phyloP scores from a whole-genome alignment of 148 eudicot species.

The Fagopyrum esculentum region DNA sequence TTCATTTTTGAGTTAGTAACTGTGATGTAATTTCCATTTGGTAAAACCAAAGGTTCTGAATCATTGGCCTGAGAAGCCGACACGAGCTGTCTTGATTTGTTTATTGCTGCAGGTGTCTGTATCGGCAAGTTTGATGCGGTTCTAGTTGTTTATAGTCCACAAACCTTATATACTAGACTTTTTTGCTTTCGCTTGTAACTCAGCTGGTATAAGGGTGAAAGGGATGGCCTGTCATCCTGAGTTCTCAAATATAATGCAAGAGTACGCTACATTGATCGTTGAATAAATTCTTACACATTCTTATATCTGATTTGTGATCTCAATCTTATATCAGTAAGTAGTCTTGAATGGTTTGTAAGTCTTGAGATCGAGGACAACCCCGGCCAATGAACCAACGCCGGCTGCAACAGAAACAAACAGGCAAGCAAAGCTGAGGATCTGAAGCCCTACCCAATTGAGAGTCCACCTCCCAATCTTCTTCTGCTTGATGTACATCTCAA shows the following conservation, averaged over 20 bases:
- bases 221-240: no score
- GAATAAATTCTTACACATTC: neutral
- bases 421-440: slow-evolving; percentile 32
- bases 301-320: neutral
- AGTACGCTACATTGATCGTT: no score
- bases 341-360: slow-evolving; percentile 42
- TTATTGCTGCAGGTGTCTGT: no score
- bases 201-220: no score
- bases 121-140: no score
- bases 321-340: slow-evolving; percentile 19
- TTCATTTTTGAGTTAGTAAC: neutral
- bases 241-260: no score
- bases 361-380: slow-evolving; percentile 29
- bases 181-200: no score
- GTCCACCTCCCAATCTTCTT: slow-evolving; percentile 32
- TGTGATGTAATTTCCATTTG: neutral
- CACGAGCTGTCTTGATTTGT: no score
- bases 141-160: no score
- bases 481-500: slow-evolving; percentile 34
- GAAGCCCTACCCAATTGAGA: slow-evolving; percentile 29
- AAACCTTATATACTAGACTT: no score
- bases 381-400: slow-evolving; percentile 37
- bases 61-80: no score
- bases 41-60: no score
- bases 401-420: slow-evolving; percentile 35